Base-by-base conservation (phyloP, 2,329 filamentous ascomycete species). In the Trichophyton verrucosum region DNA sequence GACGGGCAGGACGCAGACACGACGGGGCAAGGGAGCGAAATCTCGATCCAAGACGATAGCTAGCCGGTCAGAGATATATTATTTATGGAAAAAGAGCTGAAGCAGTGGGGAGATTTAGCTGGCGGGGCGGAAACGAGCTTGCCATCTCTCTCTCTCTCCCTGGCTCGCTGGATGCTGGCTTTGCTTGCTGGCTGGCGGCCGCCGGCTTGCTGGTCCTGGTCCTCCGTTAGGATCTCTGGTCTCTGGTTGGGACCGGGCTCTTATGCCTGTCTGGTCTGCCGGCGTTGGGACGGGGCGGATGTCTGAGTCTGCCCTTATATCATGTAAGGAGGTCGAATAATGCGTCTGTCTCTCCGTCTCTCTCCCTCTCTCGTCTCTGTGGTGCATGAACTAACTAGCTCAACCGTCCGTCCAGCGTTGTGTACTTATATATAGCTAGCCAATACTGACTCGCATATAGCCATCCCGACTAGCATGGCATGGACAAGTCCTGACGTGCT, bases 121-220 rank as follows among this genome's bases (percentile, higher is more conserved):
- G 55, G 55, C 55, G 55, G 55, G 55, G 55, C 55, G 55, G 51
- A 55, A 36, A 55, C 51, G 51, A 55, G 30, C 24, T 36, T 33
- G 51, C 51, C 51, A 55, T 55, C 46, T 22, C 40, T 51, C 17
- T 20, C 17, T 49, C 44, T 47, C 24, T 27, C 24, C 6, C 24
- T 7, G 27, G 9, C 9, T 38, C 33, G 27, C 33, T 38, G 33
- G 33, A 36, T 11, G 33, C 33, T 36, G 33, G 33, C 33, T 9
- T 2, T 38, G 33, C 33, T 38, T 38, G 33, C 33, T 38, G 33
- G 33, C 9, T 38, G 33, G 9, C 11, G 33, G 33, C 33, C 33
- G 33, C 9, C 11, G 33, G 33, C 33, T 33, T 13, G 33, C 33
- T 38, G 9, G 33, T 30, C 27, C 33, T 38, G 33, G 33, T 11